Base-by-base conservation (phyloP, 2,329 filamentous ascomycete species). In the Aspergillus ruber region DNA sequence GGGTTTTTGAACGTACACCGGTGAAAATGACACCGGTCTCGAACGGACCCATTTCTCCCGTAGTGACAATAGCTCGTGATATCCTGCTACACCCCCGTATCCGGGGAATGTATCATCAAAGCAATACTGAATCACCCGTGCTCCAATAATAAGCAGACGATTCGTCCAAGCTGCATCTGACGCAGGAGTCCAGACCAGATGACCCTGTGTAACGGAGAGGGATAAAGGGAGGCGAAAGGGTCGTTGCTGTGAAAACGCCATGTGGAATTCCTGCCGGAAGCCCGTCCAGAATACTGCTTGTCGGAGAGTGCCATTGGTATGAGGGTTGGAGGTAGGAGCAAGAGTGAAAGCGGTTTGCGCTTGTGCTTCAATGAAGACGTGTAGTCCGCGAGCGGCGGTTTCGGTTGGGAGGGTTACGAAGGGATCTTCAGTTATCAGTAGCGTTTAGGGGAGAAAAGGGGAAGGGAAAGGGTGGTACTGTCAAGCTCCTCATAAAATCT, bases 61-160 rank as follows among this genome's bases (percentile, higher is more conserved):
- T 45, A 1, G 80, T 79, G 42, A 73, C 70, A 27, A 59, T 62
- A 8, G 27, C 32, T 15, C 44, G 12, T 65, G 59, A 39, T 69
- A 59, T 78, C 77, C 81, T 17, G 64, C 62, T 43, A 66, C 60
- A 48, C 70, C 71, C 48, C 72, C 73, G 12, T 68, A 2, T 51
- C 25, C 25, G 10, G 25, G 48, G 32, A 58, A 51, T 49, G 51
- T 39, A 44, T 61, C 47, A 47, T 65, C 50, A 55, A 83, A 84
- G 58, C 81, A 84, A 53, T 76, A 82, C 47, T 81, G 78, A n/a
- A 84, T 64, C 0, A 82, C 76, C 49, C 83, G 78, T 10, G 80
- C 79, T 44, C 80, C 79, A 53, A 81, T 77, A 1, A 81, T 70
- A 0, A 84, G 74, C 18, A 80, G 77, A 6, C 80, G 73, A 60